These are phyloP conservation scores for Leccinum solheimii DNA, from an alignment of 1,284 basidiomycete species.

Conservation along the genomic window DNA sequence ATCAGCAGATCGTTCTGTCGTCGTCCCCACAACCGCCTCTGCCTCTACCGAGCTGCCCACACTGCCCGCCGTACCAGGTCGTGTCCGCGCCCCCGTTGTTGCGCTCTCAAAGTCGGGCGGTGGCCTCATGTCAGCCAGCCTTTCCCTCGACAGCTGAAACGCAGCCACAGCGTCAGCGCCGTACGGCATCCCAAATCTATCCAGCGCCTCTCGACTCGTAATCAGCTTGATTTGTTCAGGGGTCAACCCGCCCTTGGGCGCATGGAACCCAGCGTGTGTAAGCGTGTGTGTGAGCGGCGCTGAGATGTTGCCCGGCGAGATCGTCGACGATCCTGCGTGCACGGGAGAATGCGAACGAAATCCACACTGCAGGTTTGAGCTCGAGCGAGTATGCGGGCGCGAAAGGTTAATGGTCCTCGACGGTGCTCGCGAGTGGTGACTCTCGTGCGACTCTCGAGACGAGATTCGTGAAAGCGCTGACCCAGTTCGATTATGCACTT, in stretches of 20 bases:
- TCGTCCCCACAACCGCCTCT: neutral
- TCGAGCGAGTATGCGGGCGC: slow-evolving; percentile 36
- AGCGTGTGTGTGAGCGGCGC: slow-evolving; percentile 52
- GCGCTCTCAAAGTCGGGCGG: slow-evolving; percentile 34
- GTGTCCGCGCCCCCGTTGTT: neutral
- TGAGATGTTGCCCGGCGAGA: slow-evolving; percentile 50
- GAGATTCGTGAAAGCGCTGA: slow-evolving; percentile 25
- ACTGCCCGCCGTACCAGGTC: neutral
- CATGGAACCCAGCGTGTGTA: slow-evolving; percentile 49
- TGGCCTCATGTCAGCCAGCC: slow-evolving; percentile 32
- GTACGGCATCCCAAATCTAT: slow-evolving; percentile 52
- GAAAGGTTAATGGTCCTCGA: slow-evolving; percentile 13
- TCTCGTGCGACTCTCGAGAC: slow-evolving; percentile 30
- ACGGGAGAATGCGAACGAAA: slow-evolving; percentile 22
- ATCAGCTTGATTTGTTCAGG: slow-evolving; percentile 54
- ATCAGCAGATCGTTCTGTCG: neutral
- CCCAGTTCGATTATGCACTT: slow-evolving; percentile 13
- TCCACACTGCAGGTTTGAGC: slow-evolving; percentile 29
- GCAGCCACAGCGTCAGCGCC: slow-evolving; percentile 47
- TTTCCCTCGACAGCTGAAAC: slow-evolving; percentile 38
- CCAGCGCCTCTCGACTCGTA: slow-evolving; percentile 46
- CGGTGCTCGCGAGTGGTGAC: slow-evolving; percentile 17
- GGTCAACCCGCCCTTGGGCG: slow-evolving; percentile 47
- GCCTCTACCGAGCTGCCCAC: neutral
- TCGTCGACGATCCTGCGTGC: slow-evolving; percentile 41